Evolutionary conservation across 139 green algal genomes (phyloP), one percentile per base, ranked within the genome.

Genomic region (Coelastrella sp.): DNA sequence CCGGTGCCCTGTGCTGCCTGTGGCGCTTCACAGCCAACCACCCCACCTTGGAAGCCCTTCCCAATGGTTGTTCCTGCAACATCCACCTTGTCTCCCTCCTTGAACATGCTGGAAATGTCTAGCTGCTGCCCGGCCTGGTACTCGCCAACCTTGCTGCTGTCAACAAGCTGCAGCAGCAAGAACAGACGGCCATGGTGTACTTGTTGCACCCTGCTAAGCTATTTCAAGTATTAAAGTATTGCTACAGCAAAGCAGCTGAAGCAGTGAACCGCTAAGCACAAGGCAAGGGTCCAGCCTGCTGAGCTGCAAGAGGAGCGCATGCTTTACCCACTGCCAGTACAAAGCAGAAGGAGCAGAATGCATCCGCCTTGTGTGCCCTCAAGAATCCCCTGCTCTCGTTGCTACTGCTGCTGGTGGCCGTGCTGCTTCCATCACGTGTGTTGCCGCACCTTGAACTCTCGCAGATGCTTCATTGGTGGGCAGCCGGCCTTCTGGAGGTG

Each of bases 21-120:
- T 70, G 70, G 25, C 76, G 63, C 49, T 8, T 56, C 22, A 24
- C 81, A 76, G 61, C 81, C 58, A 49, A 3, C 35, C 3, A 49
- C 12, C 91, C 84, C 84, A 97, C 96, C 96, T 87, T 98, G 96
- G 93, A 99, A 99, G 68, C 97, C 97, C 93, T 99, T 99, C 22
- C 97, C 98, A 78, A 99, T 97, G 78, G 92, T 97, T 7, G 91
- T 97, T 65, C 98, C 98, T 9, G 96, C 96, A 7, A 99, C 90
- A 87, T 99, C 98, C 11, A 99, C 94, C 0, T 95, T 70, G 86
- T 99, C 97, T 19, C 98, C 98, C 81, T 93, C 98, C 89, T 98
- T 97, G 93, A 99, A 99, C 75, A 99, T 94, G n/a, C 97, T 95
- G 17, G 93, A 85, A 1, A 96, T 79, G 6, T 97, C 92, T 19